Conservation (phyloP, 805 yeast species). For the Nakazawaea ishiwadae region DNA sequence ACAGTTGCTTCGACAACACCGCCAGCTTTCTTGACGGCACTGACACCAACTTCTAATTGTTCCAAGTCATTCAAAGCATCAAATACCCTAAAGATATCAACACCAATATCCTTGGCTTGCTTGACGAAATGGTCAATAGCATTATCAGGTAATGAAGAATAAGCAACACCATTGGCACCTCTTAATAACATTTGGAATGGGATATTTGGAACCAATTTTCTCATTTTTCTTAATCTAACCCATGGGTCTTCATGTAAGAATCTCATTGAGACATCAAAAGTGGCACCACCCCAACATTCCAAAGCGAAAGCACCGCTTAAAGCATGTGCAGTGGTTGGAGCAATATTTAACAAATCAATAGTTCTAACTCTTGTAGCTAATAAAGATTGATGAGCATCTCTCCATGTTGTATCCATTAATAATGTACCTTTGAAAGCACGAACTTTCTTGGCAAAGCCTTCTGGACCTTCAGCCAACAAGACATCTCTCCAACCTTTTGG, state of each 20-base stretch:
- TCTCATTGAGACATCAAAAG: slow-evolving; percentile 98
- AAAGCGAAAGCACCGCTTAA: slow-evolving; percentile 86
- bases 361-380: slow-evolving; percentile 98
- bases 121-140: slow-evolving; percentile 96
- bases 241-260: slow-evolving; percentile 98
- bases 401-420: slow-evolving; percentile 98
- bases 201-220: slow-evolving; percentile 92
- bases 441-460: slow-evolving; percentile 82
- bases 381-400: slow-evolving; percentile 98
- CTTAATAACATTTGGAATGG: slow-evolving; percentile 99
- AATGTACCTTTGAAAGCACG: slow-evolving; percentile 81
- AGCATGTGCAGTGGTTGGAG: slow-evolving; percentile 91
- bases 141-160: slow-evolving; percentile 95
- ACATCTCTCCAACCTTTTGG: slow-evolving; percentile 92
- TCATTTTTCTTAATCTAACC: slow-evolving; percentile 86
- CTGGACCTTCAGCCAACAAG: slow-evolving; percentile 81
- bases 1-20: slow-evolving; percentile 99
- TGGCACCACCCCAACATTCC: slow-evolving; percentile 99
- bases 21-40: slow-evolving; percentile 96
- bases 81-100: slow-evolving; percentile 95
- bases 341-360: slow-evolving; percentile 84
- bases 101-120: slow-evolving; percentile 95
- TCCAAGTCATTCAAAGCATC: slow-evolving; percentile 97
- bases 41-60: slow-evolving; percentile 95
- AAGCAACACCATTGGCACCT: slow-evolving; percentile 99